Evolutionary conservation across 2,329 filamentous ascomycete genomes (phyloP).

Genomic region (Ramichloridium luteum): DNA sequence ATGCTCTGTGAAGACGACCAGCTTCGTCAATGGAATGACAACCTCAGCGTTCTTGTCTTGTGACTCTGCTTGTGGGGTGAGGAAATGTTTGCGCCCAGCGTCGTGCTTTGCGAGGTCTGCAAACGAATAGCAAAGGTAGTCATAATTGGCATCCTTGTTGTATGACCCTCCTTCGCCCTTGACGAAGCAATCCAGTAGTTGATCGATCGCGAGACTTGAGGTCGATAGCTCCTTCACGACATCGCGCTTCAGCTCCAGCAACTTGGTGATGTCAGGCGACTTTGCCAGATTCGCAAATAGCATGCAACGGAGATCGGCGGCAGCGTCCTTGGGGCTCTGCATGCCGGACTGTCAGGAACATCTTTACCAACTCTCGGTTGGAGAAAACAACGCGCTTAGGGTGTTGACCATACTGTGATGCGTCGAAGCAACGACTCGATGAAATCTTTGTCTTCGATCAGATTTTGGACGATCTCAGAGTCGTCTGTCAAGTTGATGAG

Average conservation of each 20-base stretch:
- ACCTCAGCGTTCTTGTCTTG: conserved; percentile 52
- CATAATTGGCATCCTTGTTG: conserved; percentile 75
- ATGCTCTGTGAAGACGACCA: conserved; percentile 91
- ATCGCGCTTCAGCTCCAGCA: conserved; percentile 56
- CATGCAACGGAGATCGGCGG: conserved; percentile 80
- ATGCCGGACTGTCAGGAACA: too few relatives aligned
- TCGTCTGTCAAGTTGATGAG: conserved; percentile 79
- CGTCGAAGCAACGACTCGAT: conserved; percentile 59
- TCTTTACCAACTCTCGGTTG: too few relatives aligned
- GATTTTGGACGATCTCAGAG: conserved; percentile 55
- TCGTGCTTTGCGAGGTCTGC: conserved; percentile 73
- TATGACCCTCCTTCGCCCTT: conserved; percentile 73
- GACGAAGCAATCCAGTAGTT: conserved; percentile 91
- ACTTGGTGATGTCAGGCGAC: conserved; percentile 55
- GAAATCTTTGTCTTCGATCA: conserved; percentile 71
- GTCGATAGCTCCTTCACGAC: conserved; percentile 58
- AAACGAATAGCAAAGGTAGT: conserved; percentile 90
- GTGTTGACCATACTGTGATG: conserved; percentile 57
- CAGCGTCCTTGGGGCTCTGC: conserved; percentile 60
- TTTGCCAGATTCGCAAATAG: conserved; percentile 86
- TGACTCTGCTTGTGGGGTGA: conserved; percentile 30
- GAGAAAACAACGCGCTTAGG: too few relatives aligned
- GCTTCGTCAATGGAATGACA: conserved; percentile 78
- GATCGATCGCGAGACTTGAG: conserved; percentile 67
- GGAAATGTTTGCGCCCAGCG: conserved; percentile 47